Evolutionary conservation across 2,329 filamentous ascomycete genomes (phyloP).

Genomic region (Ophiognomonia clavigignenti-juglandacearum): DNA sequence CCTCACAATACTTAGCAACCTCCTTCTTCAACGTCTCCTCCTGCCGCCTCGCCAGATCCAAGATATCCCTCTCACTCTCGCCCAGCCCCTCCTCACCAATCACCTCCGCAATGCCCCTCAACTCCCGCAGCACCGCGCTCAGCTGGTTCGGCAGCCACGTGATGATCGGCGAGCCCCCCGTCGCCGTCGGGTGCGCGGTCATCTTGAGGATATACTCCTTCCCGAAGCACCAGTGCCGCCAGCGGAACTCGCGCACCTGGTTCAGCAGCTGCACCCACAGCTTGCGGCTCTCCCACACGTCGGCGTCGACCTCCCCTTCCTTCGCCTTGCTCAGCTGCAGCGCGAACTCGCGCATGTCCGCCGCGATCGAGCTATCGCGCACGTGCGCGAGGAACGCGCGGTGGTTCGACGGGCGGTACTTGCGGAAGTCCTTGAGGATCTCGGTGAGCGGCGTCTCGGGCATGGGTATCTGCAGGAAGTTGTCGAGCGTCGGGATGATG

Average conservation of each 20-base stretch:
- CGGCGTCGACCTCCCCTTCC: slow-evolving; percentile 25
- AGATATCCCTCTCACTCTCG: slow-evolving; percentile 51
- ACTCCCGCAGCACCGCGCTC: slow-evolving; percentile 66
- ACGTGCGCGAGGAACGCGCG: slow-evolving; percentile 78
- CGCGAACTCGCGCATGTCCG: slow-evolving; percentile 56
- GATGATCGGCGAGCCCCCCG: slow-evolving; percentile 75
- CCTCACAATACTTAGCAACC: slow-evolving; percentile 68
- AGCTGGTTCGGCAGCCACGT: slow-evolving; percentile 83
- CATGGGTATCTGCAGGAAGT: slow-evolving; percentile 81
- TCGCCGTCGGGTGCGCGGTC: slow-evolving; percentile 71
- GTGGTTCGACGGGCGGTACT: slow-evolving; percentile 86
- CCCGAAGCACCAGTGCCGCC: slow-evolving; percentile 83
- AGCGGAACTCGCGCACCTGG: slow-evolving; percentile 76
- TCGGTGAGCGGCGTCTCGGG: slow-evolving; percentile 82
- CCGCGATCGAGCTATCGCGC: slow-evolving; percentile 38
- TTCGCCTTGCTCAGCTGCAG: slow-evolving; percentile 28
- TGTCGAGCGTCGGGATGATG: slow-evolving; percentile 88
- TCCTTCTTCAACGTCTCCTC: slow-evolving; percentile 64
- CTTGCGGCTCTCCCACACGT: slow-evolving; percentile 49
- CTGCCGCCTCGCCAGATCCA: slow-evolving; percentile 62
- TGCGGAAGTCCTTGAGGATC: slow-evolving; percentile 82
- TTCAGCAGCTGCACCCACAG: slow-evolving; percentile 64
- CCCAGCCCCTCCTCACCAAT: slow-evolving; percentile 42
- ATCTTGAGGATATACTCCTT: slow-evolving; percentile 80
- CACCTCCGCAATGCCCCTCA: slow-evolving; percentile 51